Evolutionary conservation across 2,329 filamentous ascomycete genomes (phyloP).

Genomic region (Keithomyces neogunnii): DNA sequence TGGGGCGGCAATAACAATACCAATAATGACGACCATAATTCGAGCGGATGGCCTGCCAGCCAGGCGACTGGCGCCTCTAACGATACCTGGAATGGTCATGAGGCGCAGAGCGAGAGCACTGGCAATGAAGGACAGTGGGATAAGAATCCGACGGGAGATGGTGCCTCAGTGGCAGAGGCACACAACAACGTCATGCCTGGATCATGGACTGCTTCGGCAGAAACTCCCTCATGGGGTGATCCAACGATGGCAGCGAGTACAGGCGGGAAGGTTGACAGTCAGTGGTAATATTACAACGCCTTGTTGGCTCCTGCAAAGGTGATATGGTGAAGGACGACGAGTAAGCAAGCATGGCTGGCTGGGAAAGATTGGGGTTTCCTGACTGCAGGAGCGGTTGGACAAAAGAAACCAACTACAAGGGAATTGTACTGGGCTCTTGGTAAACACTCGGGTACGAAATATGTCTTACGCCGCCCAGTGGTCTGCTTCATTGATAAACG

Average conservation of each 20-base stretch:
- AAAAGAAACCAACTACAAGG: too few species aligned
- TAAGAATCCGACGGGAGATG: not conserved
- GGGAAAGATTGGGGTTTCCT: not conserved
- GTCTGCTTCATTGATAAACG: too few species aligned
- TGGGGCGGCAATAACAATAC: conserved; percentile 2
- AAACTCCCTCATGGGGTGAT: conserved; percentile 21
- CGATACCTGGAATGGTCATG: not conserved
- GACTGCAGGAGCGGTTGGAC: not conserved
- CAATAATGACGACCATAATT: conserved; percentile 1
- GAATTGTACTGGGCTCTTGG: too few species aligned
- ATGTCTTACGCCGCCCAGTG: too few species aligned
- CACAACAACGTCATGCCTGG: conserved; percentile 24
- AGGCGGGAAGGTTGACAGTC: conserved; percentile 13
- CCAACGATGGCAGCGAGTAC: conserved; percentile 22
- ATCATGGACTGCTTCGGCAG: conserved; percentile 15
- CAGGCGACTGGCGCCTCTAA: not conserved
- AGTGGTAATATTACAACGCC: not conserved
- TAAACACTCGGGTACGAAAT: too few species aligned
- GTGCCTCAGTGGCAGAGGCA: not conserved
- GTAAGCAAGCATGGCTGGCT: not conserved
- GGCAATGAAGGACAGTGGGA: not conserved
- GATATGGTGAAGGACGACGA: too few species aligned
- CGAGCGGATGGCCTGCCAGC: not conserved
- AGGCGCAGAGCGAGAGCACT: not conserved
- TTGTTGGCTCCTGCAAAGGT: too few species aligned